Base-by-base conservation (phyloP, 225 moss, liverwort and hornwort genomes). In the Bryum argenteum region DNA sequence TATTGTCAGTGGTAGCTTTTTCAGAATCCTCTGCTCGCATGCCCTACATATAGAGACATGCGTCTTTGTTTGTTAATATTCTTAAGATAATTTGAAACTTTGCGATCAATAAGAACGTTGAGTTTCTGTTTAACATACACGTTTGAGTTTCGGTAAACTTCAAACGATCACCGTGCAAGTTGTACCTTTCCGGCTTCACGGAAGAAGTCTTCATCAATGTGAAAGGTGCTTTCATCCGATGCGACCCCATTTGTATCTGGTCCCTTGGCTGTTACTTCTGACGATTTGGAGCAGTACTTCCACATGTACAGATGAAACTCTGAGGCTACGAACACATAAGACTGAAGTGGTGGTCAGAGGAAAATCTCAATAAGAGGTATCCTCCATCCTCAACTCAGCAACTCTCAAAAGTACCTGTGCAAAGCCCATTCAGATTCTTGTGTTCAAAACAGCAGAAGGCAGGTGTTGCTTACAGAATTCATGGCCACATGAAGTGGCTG, bases 301-400 rank as follows among this genome's bases (percentile, higher is more conserved):
- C 97, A 98, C 62, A 85, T 81, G 18, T 87, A 89, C 11, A 94
- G 56, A 67, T 73, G 83, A 61, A 87, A 77, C 76, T 91, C 91
- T 70, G 94, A 98, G 75, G 97, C 89, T 75, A 94, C 84, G 74
- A 94, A 92, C 65, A 88, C 81, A 79, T 71, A 70, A 73, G 48
- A 80, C 97, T 98, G 74, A 77, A 84, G 70, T 69, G 58, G 80
- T 71, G 65, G 58, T 88, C 71, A 88, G 78, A 63, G 56, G 33
- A 54, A 11, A 71, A 71, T 19, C 44, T 38, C 45, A 21, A 40
- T 17, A 21, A 17, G 28, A 17, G 10, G 1, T 58, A 63, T 41
- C 24, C 8, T 18, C 61, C 20, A 52, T 52, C 0, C 14, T n/a
- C 48, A 8, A 70, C 24, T 8, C 48, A 15, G 12, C 9, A 42